Evolutionary conservation across 352 stramenopile genomes (phyloP).

Genomic region (Vaucheria bursata): DNA sequence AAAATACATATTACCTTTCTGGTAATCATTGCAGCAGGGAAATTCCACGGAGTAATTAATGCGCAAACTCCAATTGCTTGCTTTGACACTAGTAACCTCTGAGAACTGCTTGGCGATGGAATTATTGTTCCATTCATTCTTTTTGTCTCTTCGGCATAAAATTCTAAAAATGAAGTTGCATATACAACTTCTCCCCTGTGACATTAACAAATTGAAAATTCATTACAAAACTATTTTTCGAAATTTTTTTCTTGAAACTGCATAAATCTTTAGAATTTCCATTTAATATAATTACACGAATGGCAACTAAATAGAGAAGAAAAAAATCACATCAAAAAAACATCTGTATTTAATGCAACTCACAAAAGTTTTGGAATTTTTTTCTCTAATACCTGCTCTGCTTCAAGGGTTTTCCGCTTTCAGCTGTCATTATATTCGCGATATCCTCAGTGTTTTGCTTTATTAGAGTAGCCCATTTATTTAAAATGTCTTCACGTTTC

Average conservation of each 20-base stretch:
- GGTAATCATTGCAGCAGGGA: slow-evolving; percentile 95
- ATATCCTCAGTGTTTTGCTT: slow-evolving; percentile 24
- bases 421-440: slow-evolving; percentile 80
- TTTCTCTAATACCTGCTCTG: slow-evolving; percentile 83
- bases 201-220: background rate
- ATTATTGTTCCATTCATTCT: slow-evolving; percentile 71
- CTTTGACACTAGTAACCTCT: slow-evolving; percentile 62
- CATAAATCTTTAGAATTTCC: background rate
- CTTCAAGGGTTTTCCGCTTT: slow-evolving; percentile 89
- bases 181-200: slow-evolving; percentile 56
- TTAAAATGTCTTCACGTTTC: slow-evolving; percentile 29
- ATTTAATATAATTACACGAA: background rate
- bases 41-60: slow-evolving; percentile 97
- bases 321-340: background rate
- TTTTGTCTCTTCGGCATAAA: slow-evolving; percentile 86
- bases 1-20: slow-evolving; percentile 79
- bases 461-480: slow-evolving; percentile 29
- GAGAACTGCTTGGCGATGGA: slow-evolving; percentile 49
- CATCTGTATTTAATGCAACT: background rate
- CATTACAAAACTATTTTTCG: background rate
- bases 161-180: slow-evolving; percentile 85
- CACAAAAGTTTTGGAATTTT: background rate
- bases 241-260: background rate
- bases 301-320: background rate
- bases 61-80: slow-evolving; percentile 86